Evolutionary conservation across 2,329 filamentous ascomycete genomes (phyloP).

Genomic region (Scedosporium apiospermum): DNA sequence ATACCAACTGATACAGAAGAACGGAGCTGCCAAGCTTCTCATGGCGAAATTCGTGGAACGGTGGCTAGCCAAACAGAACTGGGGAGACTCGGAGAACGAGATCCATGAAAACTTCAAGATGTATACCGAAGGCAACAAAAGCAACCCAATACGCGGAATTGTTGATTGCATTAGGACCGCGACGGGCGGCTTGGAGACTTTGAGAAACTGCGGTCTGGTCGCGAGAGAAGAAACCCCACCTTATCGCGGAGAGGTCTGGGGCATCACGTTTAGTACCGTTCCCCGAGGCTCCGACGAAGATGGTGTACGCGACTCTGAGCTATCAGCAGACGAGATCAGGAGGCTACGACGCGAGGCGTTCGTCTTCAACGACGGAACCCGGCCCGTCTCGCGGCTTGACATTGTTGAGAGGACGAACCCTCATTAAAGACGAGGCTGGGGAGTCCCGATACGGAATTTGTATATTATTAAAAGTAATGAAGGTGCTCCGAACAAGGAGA

Average conservation of each 20-base stretch:
- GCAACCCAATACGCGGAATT: constrained; percentile 37
- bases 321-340: constrained; percentile 58
- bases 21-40: constrained; percentile 46
- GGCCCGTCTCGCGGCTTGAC: constrained; percentile 62
- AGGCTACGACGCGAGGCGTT: constrained; percentile 78
- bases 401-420: constrained; percentile 53
- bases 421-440: background rate
- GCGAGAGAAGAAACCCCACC: constrained; percentile 21
- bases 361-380: constrained; percentile 79
- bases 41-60: constrained; percentile 58
- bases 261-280: constrained; percentile 2
- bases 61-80: constrained; percentile 67
- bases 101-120: constrained; percentile 42
- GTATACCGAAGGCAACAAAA: constrained; percentile 38
- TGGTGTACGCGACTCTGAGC: constrained; percentile 29
- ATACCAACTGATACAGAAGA: constrained; percentile 48
- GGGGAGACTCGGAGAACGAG: constrained; percentile 47
- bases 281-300: background rate
- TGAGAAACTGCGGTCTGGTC: constrained; percentile 39
- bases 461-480: background rate
- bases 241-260: constrained; percentile 14
- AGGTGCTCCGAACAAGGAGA: background rate
- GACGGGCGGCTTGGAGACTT: constrained; percentile 39
- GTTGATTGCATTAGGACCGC: constrained; percentile 38
- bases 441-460: background rate